Percentiles rank a stretch among this genome's conserved stretches.
phyloP scores from a whole-genome alignment of 192 early-diverging fungal species.

The Linnemannia schmuckeri region DNA sequence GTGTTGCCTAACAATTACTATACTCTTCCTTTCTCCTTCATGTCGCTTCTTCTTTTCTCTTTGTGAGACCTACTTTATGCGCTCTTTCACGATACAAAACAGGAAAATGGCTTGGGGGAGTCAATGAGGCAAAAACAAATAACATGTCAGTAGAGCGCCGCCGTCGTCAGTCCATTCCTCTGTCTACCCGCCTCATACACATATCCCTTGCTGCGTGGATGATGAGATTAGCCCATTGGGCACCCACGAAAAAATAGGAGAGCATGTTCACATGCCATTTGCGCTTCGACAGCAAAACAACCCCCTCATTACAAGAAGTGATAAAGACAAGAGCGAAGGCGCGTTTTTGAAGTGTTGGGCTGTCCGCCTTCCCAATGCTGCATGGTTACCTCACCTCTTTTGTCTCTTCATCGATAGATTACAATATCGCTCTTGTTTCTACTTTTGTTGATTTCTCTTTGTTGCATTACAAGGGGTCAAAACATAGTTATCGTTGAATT shows the following conservation, averaged over 20 bases:
- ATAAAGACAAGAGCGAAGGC: not conserved
- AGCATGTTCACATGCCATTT: not conserved
- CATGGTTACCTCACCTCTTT: not conserved
- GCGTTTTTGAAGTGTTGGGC: not conserved
- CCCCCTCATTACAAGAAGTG: not conserved
- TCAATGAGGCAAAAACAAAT: not conserved
- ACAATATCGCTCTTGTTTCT: not conserved
- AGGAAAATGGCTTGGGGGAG: not conserved
- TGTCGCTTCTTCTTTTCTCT: not conserved
- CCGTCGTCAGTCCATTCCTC: not conserved
- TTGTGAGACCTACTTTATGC: constrained; percentile 5
- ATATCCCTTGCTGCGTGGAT: not conserved
- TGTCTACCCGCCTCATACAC: not conserved
- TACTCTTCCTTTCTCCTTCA: not conserved
- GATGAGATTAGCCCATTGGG: not conserved
- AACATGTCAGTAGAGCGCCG: not conserved
- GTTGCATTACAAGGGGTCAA: not conserved
- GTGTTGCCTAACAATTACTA: not conserved
- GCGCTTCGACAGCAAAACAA: not conserved
- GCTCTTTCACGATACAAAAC: not conserved
- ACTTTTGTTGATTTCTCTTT: not conserved
- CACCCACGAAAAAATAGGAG: not conserved
- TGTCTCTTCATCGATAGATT: not conserved
- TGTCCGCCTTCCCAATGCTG: not conserved
- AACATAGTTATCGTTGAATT: not conserved